Evolutionary conservation across 768 basidiomycete genomes (phyloP).

Genomic region (Lentinula guzmanii): DNA sequence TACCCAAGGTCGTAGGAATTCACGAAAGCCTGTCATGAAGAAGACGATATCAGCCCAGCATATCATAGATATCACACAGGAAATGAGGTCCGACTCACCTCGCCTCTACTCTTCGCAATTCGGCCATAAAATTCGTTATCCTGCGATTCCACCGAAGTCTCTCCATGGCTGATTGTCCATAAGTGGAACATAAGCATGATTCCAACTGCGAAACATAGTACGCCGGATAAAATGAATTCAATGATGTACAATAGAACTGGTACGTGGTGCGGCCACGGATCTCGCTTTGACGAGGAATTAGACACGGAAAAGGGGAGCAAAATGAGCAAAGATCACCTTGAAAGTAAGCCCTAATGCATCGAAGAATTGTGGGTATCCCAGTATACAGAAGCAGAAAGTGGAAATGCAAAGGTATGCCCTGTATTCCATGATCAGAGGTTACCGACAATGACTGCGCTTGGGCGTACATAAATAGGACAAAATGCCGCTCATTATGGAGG

Average conservation of each 20-base stretch:
- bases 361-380: slow-evolving; percentile 61
- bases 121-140: slow-evolving; percentile 77
- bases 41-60: not conserved
- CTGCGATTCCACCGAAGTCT: slow-evolving; percentile 87
- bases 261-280: slow-evolving; percentile 52
- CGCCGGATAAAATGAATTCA: slow-evolving; percentile 67
- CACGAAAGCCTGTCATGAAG: slow-evolving; percentile 53
- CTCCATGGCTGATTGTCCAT: slow-evolving; percentile 63
- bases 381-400: slow-evolving; percentile 49
- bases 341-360: slow-evolving; percentile 51
- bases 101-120: slow-evolving; percentile 60
- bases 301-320: not conserved
- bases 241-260: slow-evolving; percentile 70
- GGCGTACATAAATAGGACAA: slow-evolving; percentile 87
- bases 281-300: slow-evolving; percentile 10
- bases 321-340: slow-evolving; percentile 25
- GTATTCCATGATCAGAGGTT: not conserved
- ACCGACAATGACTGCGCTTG: not conserved
- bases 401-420: slow-evolving; percentile 80
- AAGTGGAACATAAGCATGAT: slow-evolving; percentile 73
- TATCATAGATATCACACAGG: not conserved
- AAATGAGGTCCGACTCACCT: slow-evolving; percentile 39
- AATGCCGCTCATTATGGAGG: slow-evolving; percentile 91
- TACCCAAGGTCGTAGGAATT: slow-evolving; percentile 92
- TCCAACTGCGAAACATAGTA: slow-evolving; percentile 69